Conservation (phyloP, 305 asterid genomes). For the Fraxinus angustifolia region DNA sequence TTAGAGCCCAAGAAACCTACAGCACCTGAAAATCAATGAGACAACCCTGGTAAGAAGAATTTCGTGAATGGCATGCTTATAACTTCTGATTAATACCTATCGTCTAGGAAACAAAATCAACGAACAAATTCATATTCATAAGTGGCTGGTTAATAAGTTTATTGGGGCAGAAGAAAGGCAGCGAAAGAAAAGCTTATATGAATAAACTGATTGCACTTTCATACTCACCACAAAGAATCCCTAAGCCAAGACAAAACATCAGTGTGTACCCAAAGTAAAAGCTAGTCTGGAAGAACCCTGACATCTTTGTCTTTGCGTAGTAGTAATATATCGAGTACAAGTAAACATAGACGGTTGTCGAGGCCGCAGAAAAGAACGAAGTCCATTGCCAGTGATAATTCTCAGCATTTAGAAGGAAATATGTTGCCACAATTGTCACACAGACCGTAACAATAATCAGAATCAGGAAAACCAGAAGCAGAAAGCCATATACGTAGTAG, state of each 20-base stretch:
- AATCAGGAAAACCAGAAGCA: slow-evolving; percentile 61
- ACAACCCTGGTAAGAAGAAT: background rate
- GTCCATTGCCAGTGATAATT: slow-evolving; percentile 76
- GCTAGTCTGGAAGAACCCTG: slow-evolving; percentile 67
- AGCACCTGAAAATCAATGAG: slow-evolving; percentile 39
- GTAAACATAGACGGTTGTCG: slow-evolving; percentile 55
- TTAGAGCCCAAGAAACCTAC: slow-evolving; percentile 59
- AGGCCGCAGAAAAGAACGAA: slow-evolving; percentile 60
- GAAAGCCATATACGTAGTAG: slow-evolving; percentile 62
- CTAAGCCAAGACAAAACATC: slow-evolving; percentile 63
- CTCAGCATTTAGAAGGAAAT: slow-evolving; percentile 63
- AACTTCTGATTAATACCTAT: background rate
- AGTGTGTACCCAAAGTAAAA: slow-evolving; percentile 63
- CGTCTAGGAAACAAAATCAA: background rate
- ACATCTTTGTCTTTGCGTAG: slow-evolving; percentile 58
- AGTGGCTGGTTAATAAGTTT: background rate
- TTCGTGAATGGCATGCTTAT: background rate
- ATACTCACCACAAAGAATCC: slow-evolving; percentile 59
- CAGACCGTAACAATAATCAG: slow-evolving; percentile 58
- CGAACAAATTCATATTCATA: background rate
- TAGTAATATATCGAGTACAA: slow-evolving; percentile 57
- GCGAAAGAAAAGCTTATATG: background rate
- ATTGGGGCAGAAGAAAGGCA: background rate
- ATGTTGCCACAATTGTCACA: slow-evolving; percentile 69
- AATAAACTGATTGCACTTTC: background rate